phyloP scores from a whole-genome alignment of 179 eudicot species.

The Heliamphora pulchella region DNA sequence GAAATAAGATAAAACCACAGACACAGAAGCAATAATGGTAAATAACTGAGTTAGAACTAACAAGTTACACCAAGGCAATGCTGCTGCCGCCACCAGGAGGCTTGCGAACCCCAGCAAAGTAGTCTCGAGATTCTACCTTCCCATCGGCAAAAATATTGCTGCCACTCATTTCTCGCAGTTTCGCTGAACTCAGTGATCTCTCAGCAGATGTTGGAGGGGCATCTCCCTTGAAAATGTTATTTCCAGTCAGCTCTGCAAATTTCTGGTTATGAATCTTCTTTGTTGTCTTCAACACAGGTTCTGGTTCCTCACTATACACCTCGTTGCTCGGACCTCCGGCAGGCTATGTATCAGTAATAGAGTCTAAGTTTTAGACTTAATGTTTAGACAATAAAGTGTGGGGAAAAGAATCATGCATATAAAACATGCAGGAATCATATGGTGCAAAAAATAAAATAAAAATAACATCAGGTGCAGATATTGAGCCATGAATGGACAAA shows the following conservation, averaged over 20 bases:
- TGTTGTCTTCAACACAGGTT: slow-evolving; percentile 53
- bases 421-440: neutral
- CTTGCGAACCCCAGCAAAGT: slow-evolving; percentile 90
- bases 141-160: slow-evolving; percentile 88
- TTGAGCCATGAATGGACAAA: too few relatives aligned
- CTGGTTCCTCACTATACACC: slow-evolving; percentile 35
- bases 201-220: slow-evolving; percentile 56
- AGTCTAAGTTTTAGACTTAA: neutral
- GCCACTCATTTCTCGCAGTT: slow-evolving; percentile 90
- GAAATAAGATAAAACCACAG: slow-evolving; percentile 7
- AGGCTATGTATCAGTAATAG: slow-evolving; percentile 29
- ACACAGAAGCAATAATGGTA: slow-evolving; percentile 7
- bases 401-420: neutral
- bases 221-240: slow-evolving; percentile 79
- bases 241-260: slow-evolving; percentile 82
- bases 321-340: slow-evolving; percentile 57
- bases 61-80: slow-evolving; percentile 64
- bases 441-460: neutral
- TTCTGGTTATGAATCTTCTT: slow-evolving; percentile 83
- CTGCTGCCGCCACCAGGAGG: slow-evolving; percentile 98
- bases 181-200: slow-evolving; percentile 77
- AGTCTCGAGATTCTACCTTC: slow-evolving; percentile 73
- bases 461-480: too few relatives aligned
- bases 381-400: neutral
- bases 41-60: slow-evolving; percentile 26